A percentile compares a stretch with the other conserved stretches of the same genome.
Conservation (phyloP, 805 yeast genomes). For the Pichia californica region DNA sequence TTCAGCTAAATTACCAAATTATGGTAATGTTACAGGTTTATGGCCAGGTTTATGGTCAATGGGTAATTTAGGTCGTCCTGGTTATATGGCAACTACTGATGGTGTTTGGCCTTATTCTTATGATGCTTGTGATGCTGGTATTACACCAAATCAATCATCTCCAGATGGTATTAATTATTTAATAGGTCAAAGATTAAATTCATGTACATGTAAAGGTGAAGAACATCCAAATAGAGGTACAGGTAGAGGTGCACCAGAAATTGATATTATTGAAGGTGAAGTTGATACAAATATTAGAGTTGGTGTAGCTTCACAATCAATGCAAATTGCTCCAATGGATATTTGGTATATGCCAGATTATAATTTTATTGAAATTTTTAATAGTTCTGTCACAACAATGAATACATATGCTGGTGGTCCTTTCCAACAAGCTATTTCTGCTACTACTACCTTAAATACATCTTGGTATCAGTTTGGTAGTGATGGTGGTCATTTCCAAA, state of each 20-base stretch:
- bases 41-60: constrained; percentile 98
- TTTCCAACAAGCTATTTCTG: constrained; percentile 87
- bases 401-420: constrained; percentile 92
- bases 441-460: constrained; percentile 66
- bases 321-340: constrained; percentile 90
- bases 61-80: constrained; percentile 92
- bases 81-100: constrained; percentile 78
- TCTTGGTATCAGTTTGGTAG: constrained; percentile 74
- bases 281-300: constrained; percentile 42
- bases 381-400: constrained; percentile 65
- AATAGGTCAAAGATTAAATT: constrained; percentile 74
- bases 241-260: constrained; percentile 96
- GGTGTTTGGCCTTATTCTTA: constrained; percentile 96
- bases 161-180: constrained; percentile 82
- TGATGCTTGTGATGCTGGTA: constrained; percentile 86
- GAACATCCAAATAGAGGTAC: constrained; percentile 83
- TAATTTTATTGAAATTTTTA: constrained; percentile 66
- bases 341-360: constrained; percentile 93
- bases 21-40: constrained; percentile 70
- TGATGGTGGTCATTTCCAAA: constrained; percentile 52
- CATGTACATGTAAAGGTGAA: constrained; percentile 75
- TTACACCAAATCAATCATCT: constrained; percentile 87
- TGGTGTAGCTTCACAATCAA: constrained; percentile 86
- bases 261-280: constrained; percentile 86
- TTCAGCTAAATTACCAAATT: constrained; percentile 72